Evolutionary conservation across 176 grass and related monocot genomes (phyloP).

Genomic region (Carex scoparia): DNA sequence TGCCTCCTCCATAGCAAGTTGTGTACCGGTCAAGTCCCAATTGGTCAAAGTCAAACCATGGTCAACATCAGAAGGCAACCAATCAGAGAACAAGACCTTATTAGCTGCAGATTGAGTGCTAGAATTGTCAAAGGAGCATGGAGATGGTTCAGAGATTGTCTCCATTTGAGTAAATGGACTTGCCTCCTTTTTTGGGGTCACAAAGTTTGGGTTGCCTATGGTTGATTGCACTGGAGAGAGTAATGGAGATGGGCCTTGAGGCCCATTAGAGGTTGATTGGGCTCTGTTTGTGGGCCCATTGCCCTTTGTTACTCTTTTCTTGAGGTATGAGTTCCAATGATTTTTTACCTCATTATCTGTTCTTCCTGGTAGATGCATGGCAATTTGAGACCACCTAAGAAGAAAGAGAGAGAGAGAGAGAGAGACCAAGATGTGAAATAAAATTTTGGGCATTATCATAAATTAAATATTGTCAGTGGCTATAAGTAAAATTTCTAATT

Average conservation of each 20-base stretch:
- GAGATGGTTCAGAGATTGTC: neutral
- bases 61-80: conserved; percentile 24
- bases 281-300: conserved; percentile 18
- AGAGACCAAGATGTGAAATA: neutral
- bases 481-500: neutral
- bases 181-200: conserved; percentile 44
- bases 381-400: conserved; percentile 80
- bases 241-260: conserved; percentile 38
- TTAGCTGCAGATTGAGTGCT: conserved; percentile 26
- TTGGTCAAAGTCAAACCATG: neutral
- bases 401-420: neutral
- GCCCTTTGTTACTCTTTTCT: conserved; percentile 54
- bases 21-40: conserved; percentile 1
- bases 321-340: conserved; percentile 87
- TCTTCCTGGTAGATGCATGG: conserved; percentile 73
- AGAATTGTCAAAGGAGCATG: conserved; percentile 19
- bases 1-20: neutral
- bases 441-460: neutral
- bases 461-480: neutral
- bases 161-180: conserved; percentile 17
- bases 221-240: conserved; percentile 28
- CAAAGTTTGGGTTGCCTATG: conserved; percentile 28
- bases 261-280: conserved; percentile 32
- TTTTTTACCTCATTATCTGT: conserved; percentile 95
- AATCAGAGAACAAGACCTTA: conserved; percentile 56